A percentile compares a stretch with the other conserved stretches of the same genome.
These are phyloP conservation scores for Fusarium abutilonis DNA, from an alignment of 2,329 filamentous ascomycete genomes.

Conservation along the genomic window DNA sequence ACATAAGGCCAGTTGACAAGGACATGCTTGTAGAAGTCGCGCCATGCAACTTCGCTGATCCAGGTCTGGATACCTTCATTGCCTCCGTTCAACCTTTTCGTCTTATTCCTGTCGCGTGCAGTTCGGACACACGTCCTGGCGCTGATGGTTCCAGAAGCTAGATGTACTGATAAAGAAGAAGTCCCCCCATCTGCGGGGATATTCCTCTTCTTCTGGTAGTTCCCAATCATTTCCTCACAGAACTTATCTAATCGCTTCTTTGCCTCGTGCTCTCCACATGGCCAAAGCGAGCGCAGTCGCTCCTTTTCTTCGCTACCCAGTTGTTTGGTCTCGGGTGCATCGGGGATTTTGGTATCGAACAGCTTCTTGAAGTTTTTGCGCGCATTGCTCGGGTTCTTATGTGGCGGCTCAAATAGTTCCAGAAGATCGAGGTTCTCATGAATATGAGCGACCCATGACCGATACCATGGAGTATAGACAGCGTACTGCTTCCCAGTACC, in stretches of 20 bases:
- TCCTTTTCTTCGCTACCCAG: conserved; percentile 68
- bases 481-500: conserved; percentile 81
- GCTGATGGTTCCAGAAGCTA: conserved; percentile 74
- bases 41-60: conserved; percentile 87
- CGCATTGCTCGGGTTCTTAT: conserved; percentile 48
- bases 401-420: conserved; percentile 64
- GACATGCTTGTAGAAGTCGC: conserved; percentile 90
- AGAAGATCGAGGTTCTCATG: conserved; percentile 75
- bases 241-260: conserved; percentile 71
- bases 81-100: conserved; percentile 72
- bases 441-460: conserved; percentile 77
- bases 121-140: conserved; percentile 72
- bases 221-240: conserved; percentile 67
- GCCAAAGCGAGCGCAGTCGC: conserved; percentile 70
- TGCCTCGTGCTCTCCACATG: conserved; percentile 80
- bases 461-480: conserved; percentile 86
- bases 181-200: conserved; percentile 70
- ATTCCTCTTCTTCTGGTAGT: conserved; percentile 73
- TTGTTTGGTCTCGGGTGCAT: conserved; percentile 69
- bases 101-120: conserved; percentile 70
- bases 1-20: conserved; percentile 86
- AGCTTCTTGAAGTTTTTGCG: conserved; percentile 61
- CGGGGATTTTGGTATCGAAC: conserved; percentile 70
- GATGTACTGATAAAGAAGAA: conserved; percentile 75
- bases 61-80: conserved; percentile 73